phyloP scores from a whole-genome alignment of 2,329 filamentous ascomycete genomes.

The Coniochaeta ligniaria region DNA sequence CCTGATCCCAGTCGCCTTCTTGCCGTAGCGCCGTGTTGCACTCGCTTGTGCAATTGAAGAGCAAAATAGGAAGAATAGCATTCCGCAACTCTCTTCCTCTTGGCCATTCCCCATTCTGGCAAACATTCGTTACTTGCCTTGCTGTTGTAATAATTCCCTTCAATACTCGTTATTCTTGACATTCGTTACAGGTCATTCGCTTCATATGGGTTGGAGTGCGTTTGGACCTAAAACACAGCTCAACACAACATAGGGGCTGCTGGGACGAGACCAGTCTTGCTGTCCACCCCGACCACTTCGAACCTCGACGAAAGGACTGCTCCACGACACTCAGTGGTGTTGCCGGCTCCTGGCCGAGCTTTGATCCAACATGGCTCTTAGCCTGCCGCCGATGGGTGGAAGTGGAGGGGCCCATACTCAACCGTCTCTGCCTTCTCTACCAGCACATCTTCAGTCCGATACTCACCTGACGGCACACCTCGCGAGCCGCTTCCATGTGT shows the following conservation, averaged over 20 bases:
- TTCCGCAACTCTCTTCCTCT: neutral
- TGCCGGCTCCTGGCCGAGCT: conserved; percentile 16
- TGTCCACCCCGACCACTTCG: neutral
- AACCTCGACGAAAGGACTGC: neutral
- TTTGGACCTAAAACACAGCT: neutral
- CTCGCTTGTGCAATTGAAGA: neutral
- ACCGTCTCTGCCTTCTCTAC: conserved; percentile 80
- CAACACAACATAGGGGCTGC: neutral
- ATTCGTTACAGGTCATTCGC: neutral
- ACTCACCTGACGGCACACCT: conserved; percentile 73
- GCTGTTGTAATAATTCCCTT: neutral
- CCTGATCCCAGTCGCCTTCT: neutral
- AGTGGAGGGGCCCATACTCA: conserved; percentile 63
- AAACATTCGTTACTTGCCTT: neutral
- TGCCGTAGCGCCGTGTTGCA: neutral
- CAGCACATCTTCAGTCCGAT: conserved; percentile 64
- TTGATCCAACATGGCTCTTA: conserved; percentile 50
- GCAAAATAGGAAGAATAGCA: neutral
- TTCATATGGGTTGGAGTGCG: neutral
- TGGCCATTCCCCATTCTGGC: neutral
- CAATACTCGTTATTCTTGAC: neutral
- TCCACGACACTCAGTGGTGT: neutral
- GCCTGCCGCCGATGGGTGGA: conserved; percentile 39
- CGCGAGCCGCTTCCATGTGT: conserved; percentile 86
- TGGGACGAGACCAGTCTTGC: neutral